phyloP scores from a whole-genome alignment of 306 rosid genomes.

The Fragaria ananassa region DNA sequence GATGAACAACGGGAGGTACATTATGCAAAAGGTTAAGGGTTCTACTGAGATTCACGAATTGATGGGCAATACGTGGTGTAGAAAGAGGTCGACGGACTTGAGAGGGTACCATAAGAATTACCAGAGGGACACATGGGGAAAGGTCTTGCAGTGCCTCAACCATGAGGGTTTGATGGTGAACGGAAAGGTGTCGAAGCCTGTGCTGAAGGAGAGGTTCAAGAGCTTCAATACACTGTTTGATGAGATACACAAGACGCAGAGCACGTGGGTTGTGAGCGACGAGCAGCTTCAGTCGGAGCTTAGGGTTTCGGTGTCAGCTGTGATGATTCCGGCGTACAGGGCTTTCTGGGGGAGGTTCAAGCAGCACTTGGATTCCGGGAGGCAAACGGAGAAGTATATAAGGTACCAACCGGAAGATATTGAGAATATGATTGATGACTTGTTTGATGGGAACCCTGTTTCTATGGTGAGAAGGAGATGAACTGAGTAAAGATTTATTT shows the following conservation, averaged over 20 bases:
- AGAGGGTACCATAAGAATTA: slow-evolving; percentile 63
- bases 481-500: neutral
- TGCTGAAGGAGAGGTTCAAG: slow-evolving; percentile 73
- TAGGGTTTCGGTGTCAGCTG: slow-evolving; percentile 59
- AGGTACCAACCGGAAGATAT: slow-evolving; percentile 82
- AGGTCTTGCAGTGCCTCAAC: slow-evolving; percentile 54
- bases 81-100: slow-evolving; percentile 55
- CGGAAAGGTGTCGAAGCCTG: slow-evolving; percentile 51
- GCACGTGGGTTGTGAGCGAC: slow-evolving; percentile 74
- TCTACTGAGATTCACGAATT: slow-evolving; percentile 46
- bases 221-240: slow-evolving; percentile 66
- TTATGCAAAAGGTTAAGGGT: slow-evolving; percentile 71
- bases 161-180: slow-evolving; percentile 51
- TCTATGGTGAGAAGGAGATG: slow-evolving; percentile 47
- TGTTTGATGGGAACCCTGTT: slow-evolving; percentile 53
- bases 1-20: slow-evolving; percentile 86
- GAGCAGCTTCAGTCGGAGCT: slow-evolving; percentile 82
- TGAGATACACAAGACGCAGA: slow-evolving; percentile 68
- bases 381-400: slow-evolving; percentile 61
- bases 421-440: slow-evolving; percentile 60
- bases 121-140: slow-evolving; percentile 73
- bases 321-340: slow-evolving; percentile 80
- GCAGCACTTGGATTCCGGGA: slow-evolving; percentile 60
- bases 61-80: slow-evolving; percentile 73
- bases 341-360: slow-evolving; percentile 68